Conservation (phyloP, 345 rosid genomes). For the Boechera divaricarpa region DNA sequence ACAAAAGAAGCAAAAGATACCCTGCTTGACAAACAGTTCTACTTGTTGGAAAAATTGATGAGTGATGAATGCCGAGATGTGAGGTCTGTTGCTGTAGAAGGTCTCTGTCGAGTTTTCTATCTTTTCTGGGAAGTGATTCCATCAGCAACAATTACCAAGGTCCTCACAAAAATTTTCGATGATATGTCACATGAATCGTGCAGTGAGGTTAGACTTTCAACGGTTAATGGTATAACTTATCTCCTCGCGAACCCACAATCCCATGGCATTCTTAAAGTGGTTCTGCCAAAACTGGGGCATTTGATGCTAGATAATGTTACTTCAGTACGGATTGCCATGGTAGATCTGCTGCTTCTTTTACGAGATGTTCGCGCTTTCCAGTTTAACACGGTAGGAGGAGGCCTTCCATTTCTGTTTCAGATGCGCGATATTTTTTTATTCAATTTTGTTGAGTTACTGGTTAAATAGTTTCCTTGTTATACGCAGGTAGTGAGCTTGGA, state of each 20-base stretch:
- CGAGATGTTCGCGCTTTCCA: constrained; percentile 75
- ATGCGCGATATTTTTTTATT: not conserved
- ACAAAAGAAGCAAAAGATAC: constrained; percentile 88
- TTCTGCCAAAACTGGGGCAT: constrained; percentile 79
- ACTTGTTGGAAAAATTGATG: constrained; percentile 75
- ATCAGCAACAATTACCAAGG: constrained; percentile 78
- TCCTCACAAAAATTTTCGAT: constrained; percentile 62
- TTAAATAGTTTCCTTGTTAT: constrained; percentile 33
- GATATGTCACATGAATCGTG: constrained; percentile 76
- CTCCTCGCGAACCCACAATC: constrained; percentile 93
- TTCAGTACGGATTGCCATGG: constrained; percentile 65
- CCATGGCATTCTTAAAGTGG: constrained; percentile 87
- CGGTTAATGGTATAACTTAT: constrained; percentile 76
- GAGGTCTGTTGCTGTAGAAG: constrained; percentile 95
- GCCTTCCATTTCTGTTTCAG: constrained; percentile 20
- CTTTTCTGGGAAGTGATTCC: constrained; percentile 95
- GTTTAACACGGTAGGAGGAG: constrained; percentile 73
- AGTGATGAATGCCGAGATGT: constrained; percentile 88
- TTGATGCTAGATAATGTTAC: constrained; percentile 66
- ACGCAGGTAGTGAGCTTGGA: constrained; percentile 78
- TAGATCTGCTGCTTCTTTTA: constrained; percentile 78
- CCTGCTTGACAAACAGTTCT: constrained; percentile 83
- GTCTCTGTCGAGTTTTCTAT: constrained; percentile 83
- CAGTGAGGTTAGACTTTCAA: constrained; percentile 85
- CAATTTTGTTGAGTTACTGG: constrained; percentile 2